These are phyloP conservation scores for Aspergillus funiculosus DNA, from an alignment of 495 filamentous ascomycete species.

Conservation along the genomic window DNA sequence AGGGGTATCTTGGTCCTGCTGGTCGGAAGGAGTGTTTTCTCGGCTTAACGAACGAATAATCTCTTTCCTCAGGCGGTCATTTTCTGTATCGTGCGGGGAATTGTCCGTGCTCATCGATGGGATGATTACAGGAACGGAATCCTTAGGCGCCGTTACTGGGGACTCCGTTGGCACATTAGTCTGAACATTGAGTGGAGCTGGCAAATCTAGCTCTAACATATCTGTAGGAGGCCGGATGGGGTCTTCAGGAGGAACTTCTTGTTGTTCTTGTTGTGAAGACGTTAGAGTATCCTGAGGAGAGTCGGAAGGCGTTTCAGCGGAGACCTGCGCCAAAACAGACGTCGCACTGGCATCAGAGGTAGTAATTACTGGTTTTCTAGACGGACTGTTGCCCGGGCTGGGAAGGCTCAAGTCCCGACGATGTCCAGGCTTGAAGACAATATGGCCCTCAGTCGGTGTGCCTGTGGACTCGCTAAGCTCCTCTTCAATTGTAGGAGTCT, in stretches of 20 bases:
- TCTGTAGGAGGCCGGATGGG: conserved; percentile 19
- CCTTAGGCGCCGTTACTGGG: neutral
- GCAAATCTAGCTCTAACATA: conserved; percentile 36
- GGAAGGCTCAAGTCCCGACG: conserved; percentile 58
- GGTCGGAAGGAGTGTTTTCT: conserved; percentile 32
- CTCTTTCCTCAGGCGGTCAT: conserved; percentile 70
- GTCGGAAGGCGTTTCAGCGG: conserved; percentile 28
- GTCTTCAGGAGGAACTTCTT: conserved; percentile 1
- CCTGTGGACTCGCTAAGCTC: conserved; percentile 40
- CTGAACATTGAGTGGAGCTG: conserved; percentile 35
- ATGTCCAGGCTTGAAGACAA: conserved; percentile 50
- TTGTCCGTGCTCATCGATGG: conserved; percentile 52
- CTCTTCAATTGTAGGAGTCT: conserved; percentile 55
- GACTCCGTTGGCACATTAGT: conserved; percentile 15
- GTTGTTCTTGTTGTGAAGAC: conserved; percentile 2
- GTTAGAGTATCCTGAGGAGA: conserved; percentile 10
- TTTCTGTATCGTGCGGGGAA: conserved; percentile 60
- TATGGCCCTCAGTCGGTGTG: conserved; percentile 25
- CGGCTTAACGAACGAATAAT: conserved; percentile 73
- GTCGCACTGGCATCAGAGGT: conserved; percentile 33
- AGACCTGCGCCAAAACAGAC: conserved; percentile 41
- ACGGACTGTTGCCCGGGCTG: conserved; percentile 57
- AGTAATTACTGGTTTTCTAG: conserved; percentile 49
- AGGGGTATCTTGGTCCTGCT: conserved; percentile 23
- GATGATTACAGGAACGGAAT: conserved; percentile 41